phyloP scores from a whole-genome alignment of 352 stramenopile species.

The Phytophthora litchii region DNA sequence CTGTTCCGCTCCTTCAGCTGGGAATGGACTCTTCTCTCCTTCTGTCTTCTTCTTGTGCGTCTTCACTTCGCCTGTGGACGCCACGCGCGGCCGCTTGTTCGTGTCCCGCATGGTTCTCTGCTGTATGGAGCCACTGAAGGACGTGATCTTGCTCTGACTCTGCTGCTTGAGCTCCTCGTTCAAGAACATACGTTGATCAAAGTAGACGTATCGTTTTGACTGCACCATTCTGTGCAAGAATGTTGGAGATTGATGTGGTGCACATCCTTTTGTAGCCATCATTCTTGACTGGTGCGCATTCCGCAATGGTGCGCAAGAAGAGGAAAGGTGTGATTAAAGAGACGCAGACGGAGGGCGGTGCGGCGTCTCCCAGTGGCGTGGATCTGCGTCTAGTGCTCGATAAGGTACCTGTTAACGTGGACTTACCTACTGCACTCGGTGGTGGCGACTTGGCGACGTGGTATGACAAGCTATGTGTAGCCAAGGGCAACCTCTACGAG shows the following conservation, averaged over 20 bases:
- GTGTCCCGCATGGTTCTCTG: slow-evolving; percentile 9
- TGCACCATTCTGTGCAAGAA: not conserved
- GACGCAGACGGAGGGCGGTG: slow-evolving; percentile 30
- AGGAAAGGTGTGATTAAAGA: slow-evolving; percentile 75
- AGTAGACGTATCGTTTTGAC: too few relatives aligned
- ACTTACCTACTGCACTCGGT: slow-evolving; percentile 41
- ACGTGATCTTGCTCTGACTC: not conserved
- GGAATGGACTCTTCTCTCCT: slow-evolving; percentile 12
- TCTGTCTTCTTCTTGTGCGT: slow-evolving; percentile 29
- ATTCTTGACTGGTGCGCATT: slow-evolving; percentile 9
- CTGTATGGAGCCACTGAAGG: not conserved
- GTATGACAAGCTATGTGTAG: slow-evolving; percentile 46
- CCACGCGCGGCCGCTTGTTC: slow-evolving; percentile 33
- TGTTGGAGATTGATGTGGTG: not conserved
- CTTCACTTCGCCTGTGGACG: slow-evolving; percentile 12
- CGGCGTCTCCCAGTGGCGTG: slow-evolving; percentile 36
- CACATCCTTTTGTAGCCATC: slow-evolving; percentile 10
- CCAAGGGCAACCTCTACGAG: slow-evolving; percentile 50
- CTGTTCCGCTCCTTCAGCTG: not conserved
- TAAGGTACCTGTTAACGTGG: slow-evolving; percentile 38
- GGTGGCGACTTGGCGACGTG: slow-evolving; percentile 44
- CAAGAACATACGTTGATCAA: too few relatives aligned
- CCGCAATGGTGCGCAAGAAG: slow-evolving; percentile 82
- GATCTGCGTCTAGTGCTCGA: slow-evolving; percentile 38
- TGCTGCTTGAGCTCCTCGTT: slow-evolving; percentile 15